Evolutionary conservation across 805 yeast genomes (phyloP).

Genomic region (Cyberlindnera euphorbiiphila): DNA sequence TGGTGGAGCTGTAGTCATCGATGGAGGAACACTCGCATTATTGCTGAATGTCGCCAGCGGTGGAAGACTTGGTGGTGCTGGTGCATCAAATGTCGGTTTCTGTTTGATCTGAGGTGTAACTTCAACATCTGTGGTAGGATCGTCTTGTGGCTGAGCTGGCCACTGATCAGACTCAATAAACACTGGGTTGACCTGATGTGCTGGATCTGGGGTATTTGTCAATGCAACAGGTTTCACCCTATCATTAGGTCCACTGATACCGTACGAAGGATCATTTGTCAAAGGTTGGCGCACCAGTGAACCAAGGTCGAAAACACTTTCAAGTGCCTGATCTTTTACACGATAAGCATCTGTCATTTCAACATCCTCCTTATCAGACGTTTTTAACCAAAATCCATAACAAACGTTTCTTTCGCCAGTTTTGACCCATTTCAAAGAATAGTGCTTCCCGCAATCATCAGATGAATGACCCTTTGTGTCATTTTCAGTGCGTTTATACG

Average conservation of each 20-base stretch:
- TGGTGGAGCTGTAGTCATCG: constrained; percentile 1
- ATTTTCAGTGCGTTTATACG: not conserved
- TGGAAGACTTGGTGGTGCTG: constrained; percentile 4
- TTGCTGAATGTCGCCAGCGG: constrained; percentile 12
- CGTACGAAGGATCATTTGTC: constrained; percentile 3
- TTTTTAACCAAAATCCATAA: constrained; percentile 13
- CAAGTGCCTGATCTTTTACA: not conserved
- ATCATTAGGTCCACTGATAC: constrained; percentile 4
- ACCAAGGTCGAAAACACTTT: not conserved
- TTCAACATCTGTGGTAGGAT: constrained; percentile 8
- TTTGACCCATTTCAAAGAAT: constrained; percentile 19
- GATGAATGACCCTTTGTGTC: not conserved
- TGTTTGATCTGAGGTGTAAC: constrained; percentile 3
- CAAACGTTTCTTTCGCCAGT: constrained; percentile 7
- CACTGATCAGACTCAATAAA: no score
- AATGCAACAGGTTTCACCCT: constrained; percentile 2
- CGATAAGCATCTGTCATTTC: constrained; percentile 3
- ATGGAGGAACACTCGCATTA: not conserved
- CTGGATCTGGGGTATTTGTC: not conserved
- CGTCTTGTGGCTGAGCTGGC: not conserved
- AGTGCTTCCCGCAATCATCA: constrained; percentile 4
- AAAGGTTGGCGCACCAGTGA: constrained; percentile 5
- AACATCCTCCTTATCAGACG: constrained; percentile 1
- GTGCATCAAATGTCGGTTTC: constrained; percentile 1
- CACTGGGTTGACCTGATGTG: no score